phyloP scores from a whole-genome alignment of 108 stramenopile species.

The Schizochytrium sp. region DNA sequence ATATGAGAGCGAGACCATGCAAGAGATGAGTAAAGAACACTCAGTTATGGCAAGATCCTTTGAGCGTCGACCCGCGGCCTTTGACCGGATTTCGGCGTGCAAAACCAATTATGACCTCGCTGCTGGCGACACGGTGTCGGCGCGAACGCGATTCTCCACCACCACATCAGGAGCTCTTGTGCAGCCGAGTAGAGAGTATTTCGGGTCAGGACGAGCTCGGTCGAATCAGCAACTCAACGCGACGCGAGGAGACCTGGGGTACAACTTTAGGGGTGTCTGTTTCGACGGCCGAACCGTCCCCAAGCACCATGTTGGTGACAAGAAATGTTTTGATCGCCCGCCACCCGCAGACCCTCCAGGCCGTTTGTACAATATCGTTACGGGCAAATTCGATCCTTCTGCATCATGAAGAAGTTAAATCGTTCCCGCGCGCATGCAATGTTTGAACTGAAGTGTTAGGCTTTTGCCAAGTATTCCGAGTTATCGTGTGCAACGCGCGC shows the following conservation, averaged over 20 bases:
- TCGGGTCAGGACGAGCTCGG: not conserved
- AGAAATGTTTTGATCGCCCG: not conserved
- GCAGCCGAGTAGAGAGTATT: not conserved
- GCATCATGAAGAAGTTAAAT: not conserved
- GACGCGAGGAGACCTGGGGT: not conserved
- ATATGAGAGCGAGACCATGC: not conserved
- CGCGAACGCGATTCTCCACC: not conserved
- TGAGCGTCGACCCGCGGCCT: not conserved
- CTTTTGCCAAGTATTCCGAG: not conserved
- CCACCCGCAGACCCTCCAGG: not conserved
- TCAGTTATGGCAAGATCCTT: not conserved
- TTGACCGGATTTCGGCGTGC: not conserved
- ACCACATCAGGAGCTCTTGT: not conserved
- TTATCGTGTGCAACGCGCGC: no score
- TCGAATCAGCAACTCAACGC: not conserved
- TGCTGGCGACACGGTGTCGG: not conserved
- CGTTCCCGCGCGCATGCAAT: not conserved
- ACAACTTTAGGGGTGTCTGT: not conserved
- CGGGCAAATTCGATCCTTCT: not conserved
- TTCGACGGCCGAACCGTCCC: not conserved
- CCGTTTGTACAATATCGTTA: not conserved
- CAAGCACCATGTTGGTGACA: not conserved
- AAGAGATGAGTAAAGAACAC: not conserved
- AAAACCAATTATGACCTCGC: constrained; percentile 8
- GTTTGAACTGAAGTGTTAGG: not conserved